phyloP scores from a whole-genome alignment of 2,329 filamentous ascomycete species.

The Mycosphaerelloides madeirae region DNA sequence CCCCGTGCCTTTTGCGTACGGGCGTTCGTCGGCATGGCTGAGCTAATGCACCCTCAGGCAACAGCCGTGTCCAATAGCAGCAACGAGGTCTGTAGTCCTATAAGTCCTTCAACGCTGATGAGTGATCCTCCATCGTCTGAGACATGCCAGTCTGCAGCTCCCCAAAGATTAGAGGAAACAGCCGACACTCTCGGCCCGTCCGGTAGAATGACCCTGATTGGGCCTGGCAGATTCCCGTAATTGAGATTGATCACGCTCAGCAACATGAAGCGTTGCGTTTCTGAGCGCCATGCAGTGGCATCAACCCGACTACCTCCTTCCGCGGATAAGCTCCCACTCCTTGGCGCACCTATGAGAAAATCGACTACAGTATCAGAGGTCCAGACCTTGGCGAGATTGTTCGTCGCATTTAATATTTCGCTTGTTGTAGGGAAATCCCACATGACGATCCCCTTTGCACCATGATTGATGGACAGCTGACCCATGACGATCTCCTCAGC shows the following conservation, averaged over 20 bases:
- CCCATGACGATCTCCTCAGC: slow-evolving; percentile 46
- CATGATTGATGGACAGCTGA: slow-evolving; percentile 45
- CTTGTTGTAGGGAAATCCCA: slow-evolving; percentile 46
- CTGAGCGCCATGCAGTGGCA: slow-evolving; percentile 40
- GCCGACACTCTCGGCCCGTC: background rate
- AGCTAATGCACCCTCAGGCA: too few relatives aligned
- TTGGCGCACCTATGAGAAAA: slow-evolving; percentile 35
- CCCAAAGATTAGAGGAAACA: slow-evolving; percentile 14
- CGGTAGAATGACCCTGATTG: slow-evolving; percentile 18
- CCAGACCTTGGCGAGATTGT: slow-evolving; percentile 37
- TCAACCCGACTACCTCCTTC: slow-evolving; percentile 32
- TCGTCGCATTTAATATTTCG: slow-evolving; percentile 35
- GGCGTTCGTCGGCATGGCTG: too few relatives aligned
- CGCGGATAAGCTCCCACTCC: slow-evolving; percentile 21
- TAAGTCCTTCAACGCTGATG: too few relatives aligned
- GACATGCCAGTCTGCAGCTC: slow-evolving; percentile 11
- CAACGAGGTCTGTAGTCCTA: too few relatives aligned
- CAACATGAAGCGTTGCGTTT: slow-evolving; percentile 33
- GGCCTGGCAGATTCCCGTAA: slow-evolving; percentile 20
- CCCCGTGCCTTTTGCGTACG: too few relatives aligned
- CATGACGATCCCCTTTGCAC: slow-evolving; percentile 46
- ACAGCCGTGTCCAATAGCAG: too few relatives aligned
- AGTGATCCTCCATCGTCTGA: too few relatives aligned
- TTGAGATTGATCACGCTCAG: slow-evolving; percentile 38
- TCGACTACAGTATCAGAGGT: slow-evolving; percentile 28